phyloP scores from a whole-genome alignment of 2,329 filamentous ascomycete species.

The Raffaelea ambrosiae region DNA sequence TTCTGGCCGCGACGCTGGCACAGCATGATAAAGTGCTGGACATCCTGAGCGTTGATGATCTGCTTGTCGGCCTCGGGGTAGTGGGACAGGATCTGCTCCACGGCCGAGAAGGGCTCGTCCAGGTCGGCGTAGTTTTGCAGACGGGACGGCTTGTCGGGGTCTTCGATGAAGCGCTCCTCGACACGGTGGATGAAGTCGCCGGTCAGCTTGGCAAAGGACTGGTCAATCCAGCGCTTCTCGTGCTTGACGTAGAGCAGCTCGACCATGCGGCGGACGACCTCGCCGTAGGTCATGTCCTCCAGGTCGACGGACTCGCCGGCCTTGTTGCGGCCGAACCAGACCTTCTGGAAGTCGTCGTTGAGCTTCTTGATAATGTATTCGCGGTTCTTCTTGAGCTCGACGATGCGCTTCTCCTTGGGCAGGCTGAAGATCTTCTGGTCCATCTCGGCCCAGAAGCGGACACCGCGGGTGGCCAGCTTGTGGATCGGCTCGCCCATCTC shows the following conservation, averaged over 20 bases:
- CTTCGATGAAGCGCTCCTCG: slow-evolving; percentile 87
- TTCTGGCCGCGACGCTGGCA: slow-evolving; percentile 91
- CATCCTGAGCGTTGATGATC: slow-evolving; percentile 96
- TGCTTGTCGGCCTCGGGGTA: slow-evolving; percentile 85
- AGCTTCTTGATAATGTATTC: slow-evolving; percentile 92
- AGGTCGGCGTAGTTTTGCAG: slow-evolving; percentile 89
- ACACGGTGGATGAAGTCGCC: slow-evolving; percentile 95
- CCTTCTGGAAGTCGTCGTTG: slow-evolving; percentile 94
- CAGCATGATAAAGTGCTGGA: slow-evolving; percentile 90
- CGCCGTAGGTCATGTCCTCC: slow-evolving; percentile 91
- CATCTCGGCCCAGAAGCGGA: slow-evolving; percentile 97
- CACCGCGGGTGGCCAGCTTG: slow-evolving; percentile 94
- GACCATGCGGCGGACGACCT: slow-evolving; percentile 79
- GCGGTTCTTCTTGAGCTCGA: slow-evolving; percentile 79
- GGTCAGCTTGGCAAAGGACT: slow-evolving; percentile 71
- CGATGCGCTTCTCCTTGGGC: slow-evolving; percentile 86
- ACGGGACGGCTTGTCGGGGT: slow-evolving; percentile 62
- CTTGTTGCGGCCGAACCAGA: slow-evolving; percentile 88
- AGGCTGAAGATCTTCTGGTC: slow-evolving; percentile 96
- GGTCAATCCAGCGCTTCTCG: slow-evolving; percentile 85
- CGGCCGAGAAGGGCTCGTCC: slow-evolving; percentile 66
- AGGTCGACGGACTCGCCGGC: slow-evolving; percentile 74
- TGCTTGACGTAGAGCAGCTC: slow-evolving; percentile 89
- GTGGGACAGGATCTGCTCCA: slow-evolving; percentile 69
- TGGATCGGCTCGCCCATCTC: slow-evolving; percentile 99